Base-by-base conservation (phyloP, 2,329 filamentous ascomycete genomes). In the Biscogniauxia sp. region DNA sequence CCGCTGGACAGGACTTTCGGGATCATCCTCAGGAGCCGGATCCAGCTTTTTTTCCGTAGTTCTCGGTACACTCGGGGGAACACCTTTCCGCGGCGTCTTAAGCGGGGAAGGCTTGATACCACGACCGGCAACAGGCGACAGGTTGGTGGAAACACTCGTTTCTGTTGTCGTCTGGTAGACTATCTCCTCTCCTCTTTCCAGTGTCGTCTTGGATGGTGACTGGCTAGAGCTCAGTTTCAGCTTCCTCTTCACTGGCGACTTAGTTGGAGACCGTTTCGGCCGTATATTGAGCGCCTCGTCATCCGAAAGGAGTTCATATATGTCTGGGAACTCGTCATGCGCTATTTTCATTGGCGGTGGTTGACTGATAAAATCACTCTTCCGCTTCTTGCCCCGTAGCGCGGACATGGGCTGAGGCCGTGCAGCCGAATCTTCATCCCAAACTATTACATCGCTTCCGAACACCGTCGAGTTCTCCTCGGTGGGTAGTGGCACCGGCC, bases 321-420 rank as follows among this genome's bases (percentile, higher is more conserved):
- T 80, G 63, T 87, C 83, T 0, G 82, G 82, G 53, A 84, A 86
- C 19, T 82, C 78, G 37, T 80, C 79, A 15, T 79, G 71, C 3
- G 76, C 64, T 37, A 55, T 61, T 28, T 54, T 61, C 15, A 64
- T 62, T 8, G 68, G 64, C 5, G 63, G 64, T 60, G 64, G 64
- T 25, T 73, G 76, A 61, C 68, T 77, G 23, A 82, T 79, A 9
- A 83, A 79, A 23, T 73, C 74, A 62, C 81, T 84, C 68, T 85
- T 85, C 62, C 82, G 73, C 70, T 85, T 86, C 70, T 79, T 83
- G 19, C 75, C 75, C 53, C 76, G 75, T 52, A 72, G 78, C 13
- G 64, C 60, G 1, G 75, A 63, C 9, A 70, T 55, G 5, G 76
- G 76, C 26, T 77, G 75, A 1, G 77, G 71, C 54, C 78, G 76